Evolutionary conservation across 352 stramenopile genomes (phyloP).

Genomic region (Phytophthora boehmeriae): DNA sequence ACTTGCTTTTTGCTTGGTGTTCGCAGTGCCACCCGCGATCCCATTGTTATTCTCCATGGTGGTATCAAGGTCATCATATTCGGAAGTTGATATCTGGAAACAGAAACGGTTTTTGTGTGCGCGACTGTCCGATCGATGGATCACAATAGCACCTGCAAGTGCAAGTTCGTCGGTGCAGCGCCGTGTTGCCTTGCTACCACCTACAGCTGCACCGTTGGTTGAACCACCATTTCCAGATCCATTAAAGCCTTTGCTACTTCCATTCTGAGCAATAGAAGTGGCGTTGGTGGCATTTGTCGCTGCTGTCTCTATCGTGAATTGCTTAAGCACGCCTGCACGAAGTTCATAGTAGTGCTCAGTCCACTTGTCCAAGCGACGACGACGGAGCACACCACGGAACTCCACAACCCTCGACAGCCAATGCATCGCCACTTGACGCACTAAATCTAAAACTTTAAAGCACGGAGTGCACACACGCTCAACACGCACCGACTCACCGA

Average conservation of each 20-base stretch:
- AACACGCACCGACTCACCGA: slow-evolving; percentile 61
- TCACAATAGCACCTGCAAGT: slow-evolving; percentile 80
- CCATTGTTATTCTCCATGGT: slow-evolving; percentile 5
- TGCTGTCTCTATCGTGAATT: slow-evolving; percentile 70
- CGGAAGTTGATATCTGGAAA: slow-evolving; percentile 80
- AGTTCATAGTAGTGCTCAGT: slow-evolving; percentile 85
- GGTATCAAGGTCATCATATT: slow-evolving; percentile 38
- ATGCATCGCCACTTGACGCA: slow-evolving; percentile 65
- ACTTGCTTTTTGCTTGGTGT: slow-evolving; percentile 26
- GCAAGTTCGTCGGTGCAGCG: slow-evolving; percentile 69
- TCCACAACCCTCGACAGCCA: slow-evolving; percentile 79
- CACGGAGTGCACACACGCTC: slow-evolving; percentile 79
- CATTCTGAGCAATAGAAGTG: slow-evolving; percentile 19
- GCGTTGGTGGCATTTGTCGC: slow-evolving; percentile 5
- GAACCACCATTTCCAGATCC: slow-evolving; percentile 20
- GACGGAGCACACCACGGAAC: slow-evolving; percentile 71
- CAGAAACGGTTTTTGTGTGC: slow-evolving; percentile 77
- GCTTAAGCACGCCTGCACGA: slow-evolving; percentile 72
- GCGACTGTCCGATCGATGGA: slow-evolving; percentile 74
- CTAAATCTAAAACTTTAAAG: slow-evolving; percentile 66
- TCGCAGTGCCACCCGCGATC: slow-evolving; percentile 7
- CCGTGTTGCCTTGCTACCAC: slow-evolving; percentile 9
- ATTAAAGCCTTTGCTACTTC: slow-evolving; percentile 15
- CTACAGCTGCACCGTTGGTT: neutral
- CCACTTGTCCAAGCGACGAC: slow-evolving; percentile 81